Percentiles rank a stretch among this genome's conserved stretches.
Evolutionary conservation across 805 yeast genomes (phyloP).

Genomic region (Dipodascus albidus): DNA sequence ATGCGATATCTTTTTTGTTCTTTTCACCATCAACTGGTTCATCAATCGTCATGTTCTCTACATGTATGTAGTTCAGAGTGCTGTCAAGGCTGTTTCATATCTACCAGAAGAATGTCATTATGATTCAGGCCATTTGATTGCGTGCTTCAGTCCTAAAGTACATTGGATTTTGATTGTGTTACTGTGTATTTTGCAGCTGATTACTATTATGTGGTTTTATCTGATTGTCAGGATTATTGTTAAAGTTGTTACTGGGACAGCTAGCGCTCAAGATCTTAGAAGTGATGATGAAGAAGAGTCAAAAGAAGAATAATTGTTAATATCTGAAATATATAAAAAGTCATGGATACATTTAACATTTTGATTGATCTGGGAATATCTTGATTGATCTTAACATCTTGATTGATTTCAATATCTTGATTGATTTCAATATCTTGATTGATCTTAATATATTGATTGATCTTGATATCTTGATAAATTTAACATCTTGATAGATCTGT

Average conservation of each 20-base stretch:
- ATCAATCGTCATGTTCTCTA: constrained; percentile 61
- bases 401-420: too few species aligned
- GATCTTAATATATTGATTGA: too few species aligned
- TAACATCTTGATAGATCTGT: too few species aligned
- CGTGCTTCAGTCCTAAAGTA: constrained; percentile 24
- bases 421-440: too few species aligned
- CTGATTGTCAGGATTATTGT: constrained; percentile 59
- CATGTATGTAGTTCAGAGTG: constrained; percentile 52
- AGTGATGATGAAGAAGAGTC: constrained; percentile 59
- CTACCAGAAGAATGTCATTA: constrained; percentile 25
- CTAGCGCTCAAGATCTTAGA: constrained; percentile 75
- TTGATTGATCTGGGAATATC: too few species aligned
- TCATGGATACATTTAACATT: too few species aligned
- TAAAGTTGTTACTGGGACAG: constrained; percentile 56
- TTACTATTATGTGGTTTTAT: constrained; percentile 64
- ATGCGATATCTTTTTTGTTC: constrained; percentile 60
- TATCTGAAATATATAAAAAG: too few species aligned
- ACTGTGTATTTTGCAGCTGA: constrained; percentile 52
- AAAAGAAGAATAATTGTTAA: too few species aligned
- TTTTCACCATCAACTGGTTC: constrained; percentile 62
- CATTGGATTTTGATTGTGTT: constrained; percentile 39
- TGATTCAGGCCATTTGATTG: constrained; percentile 17
- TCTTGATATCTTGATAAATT: too few species aligned
- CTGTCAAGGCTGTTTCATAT: constrained; percentile 33
- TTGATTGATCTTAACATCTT: too few species aligned